These are phyloP conservation scores for Sporisorium sorghi DNA, from an alignment of 1,284 basidiomycete genomes.

Conservation along the genomic window DNA sequence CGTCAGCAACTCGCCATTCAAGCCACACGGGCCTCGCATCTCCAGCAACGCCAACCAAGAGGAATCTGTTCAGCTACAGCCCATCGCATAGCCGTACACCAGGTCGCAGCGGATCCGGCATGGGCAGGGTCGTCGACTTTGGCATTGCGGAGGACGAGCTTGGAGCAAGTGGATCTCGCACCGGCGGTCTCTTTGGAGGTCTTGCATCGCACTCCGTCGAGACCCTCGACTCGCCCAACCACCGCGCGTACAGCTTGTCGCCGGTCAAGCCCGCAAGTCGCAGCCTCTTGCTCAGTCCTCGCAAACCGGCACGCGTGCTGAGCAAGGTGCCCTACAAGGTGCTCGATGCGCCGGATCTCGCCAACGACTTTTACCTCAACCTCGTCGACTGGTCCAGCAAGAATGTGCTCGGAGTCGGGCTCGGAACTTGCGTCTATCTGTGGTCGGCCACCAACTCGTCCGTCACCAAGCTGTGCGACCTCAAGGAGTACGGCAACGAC, in stretches of 20 bases:
- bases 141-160: conserved; percentile 44
- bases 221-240: conserved; percentile 73
- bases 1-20: conserved; percentile 41
- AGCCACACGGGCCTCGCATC: conserved; percentile 42
- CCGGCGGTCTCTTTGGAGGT: conserved; percentile 57
- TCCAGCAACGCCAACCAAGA: conserved; percentile 68
- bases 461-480: conserved; percentile 91
- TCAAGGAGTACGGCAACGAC: conserved; percentile 72
- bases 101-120: conserved; percentile 45
- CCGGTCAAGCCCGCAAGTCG: conserved; percentile 88
- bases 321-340: conserved; percentile 98
- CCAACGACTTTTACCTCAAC: conserved; percentile 97
- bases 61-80: conserved; percentile 72
- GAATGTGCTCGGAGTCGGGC: conserved; percentile 92
- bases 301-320: conserved; percentile 82
- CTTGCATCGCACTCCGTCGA: conserved; percentile 42
- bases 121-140: conserved; percentile 43
- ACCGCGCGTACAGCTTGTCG: conserved; percentile 88
- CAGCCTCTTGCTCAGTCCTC: conserved; percentile 84
- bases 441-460: conserved; percentile 95
- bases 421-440: conserved; percentile 91
- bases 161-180: conserved; percentile 20
- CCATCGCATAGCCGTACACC: conserved; percentile 50
- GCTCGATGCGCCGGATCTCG: conserved; percentile 92
- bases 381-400: conserved; percentile 96